These are phyloP conservation scores for Durusdinium trenchii DNA, from an alignment of 73 alveolate genomes.

Conservation along the genomic window DNA sequence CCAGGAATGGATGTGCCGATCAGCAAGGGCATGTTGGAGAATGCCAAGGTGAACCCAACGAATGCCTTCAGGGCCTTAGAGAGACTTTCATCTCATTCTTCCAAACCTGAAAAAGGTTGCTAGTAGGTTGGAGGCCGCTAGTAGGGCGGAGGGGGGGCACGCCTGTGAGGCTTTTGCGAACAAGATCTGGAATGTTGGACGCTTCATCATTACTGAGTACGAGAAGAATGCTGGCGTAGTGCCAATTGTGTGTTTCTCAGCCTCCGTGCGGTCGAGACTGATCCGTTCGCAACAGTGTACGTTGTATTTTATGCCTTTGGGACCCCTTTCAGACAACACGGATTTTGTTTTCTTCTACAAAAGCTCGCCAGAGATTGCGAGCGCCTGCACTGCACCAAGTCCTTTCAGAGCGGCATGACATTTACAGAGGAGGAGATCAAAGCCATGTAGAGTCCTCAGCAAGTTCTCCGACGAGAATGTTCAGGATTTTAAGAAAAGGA, in stretches of 20 bases:
- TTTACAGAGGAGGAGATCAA: constrained; percentile 91
- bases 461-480: neutral
- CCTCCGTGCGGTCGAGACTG: neutral
- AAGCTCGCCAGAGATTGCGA: neutral
- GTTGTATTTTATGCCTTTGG: neutral
- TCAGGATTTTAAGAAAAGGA: neutral
- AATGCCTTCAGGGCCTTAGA: no score
- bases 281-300: neutral
- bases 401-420: constrained; percentile 80
- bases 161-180: constrained; percentile 83
- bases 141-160: neutral
- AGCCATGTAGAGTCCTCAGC: constrained; percentile 53
- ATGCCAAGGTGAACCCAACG: constrained; percentile 27
- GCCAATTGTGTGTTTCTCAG: neutral
- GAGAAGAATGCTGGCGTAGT: constrained; percentile 55
- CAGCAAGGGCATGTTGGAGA: constrained; percentile 92
- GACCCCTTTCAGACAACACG: neutral
- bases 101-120: neutral
- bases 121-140: no score
- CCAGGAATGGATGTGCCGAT: constrained; percentile 90
- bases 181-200: constrained; percentile 95
- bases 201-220: constrained; percentile 77
- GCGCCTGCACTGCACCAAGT: neutral
- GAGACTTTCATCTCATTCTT: neutral
- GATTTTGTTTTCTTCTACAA: neutral